A percentile compares a stretch with the other conserved stretches of the same genome.
phyloP scores from a whole-genome alignment of 495 filamentous ascomycete genomes.

The Friedmanniomyces simplex region DNA sequence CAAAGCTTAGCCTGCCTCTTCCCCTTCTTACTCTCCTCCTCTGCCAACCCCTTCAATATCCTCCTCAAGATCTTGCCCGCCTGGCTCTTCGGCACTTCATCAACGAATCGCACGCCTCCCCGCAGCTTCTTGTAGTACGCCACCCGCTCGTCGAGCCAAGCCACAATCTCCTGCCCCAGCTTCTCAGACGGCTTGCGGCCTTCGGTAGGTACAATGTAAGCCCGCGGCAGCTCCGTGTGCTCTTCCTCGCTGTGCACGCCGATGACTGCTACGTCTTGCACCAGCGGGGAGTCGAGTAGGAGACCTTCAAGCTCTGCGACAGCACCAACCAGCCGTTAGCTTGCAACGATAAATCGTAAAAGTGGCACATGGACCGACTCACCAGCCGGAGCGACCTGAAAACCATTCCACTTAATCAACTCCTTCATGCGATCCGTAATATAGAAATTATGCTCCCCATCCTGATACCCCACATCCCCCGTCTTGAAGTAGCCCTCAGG shows the following conservation, averaged over 20 bases:
- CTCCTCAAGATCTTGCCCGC: conserved; percentile 27
- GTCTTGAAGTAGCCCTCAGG: conserved; percentile 74
- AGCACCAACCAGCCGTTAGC: neutral
- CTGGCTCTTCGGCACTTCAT: conserved; percentile 25
- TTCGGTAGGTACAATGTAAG: conserved; percentile 28
- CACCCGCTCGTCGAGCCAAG: conserved; percentile 28
- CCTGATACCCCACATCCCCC: conserved; percentile 58
- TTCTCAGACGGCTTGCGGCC: conserved; percentile 21
- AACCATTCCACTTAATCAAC: conserved; percentile 45
- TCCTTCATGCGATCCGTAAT: conserved; percentile 47
- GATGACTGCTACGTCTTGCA: conserved; percentile 34
- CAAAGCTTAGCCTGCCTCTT: conserved; percentile 20
- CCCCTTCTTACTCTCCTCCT: conserved; percentile 17
- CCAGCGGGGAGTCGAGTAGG: conserved; percentile 23
- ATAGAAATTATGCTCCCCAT: conserved; percentile 45
- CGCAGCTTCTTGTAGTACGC: conserved; percentile 28
- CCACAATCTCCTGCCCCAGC: conserved; percentile 26
- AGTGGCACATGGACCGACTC: neutral
- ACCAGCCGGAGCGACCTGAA: conserved; percentile 30
- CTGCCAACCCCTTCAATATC: conserved; percentile 20
- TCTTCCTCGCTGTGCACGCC: conserved; percentile 30
- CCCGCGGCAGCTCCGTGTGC: conserved; percentile 33
- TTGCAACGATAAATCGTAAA: neutral
- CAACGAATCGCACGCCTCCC: conserved; percentile 24
- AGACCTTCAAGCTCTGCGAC: conserved; percentile 32